A percentile compares a stretch with the other conserved stretches of the same genome.
Evolutionary conservation across 2,329 filamentous ascomycete genomes (phyloP).

Genomic region (Neonectria ditissima): DNA sequence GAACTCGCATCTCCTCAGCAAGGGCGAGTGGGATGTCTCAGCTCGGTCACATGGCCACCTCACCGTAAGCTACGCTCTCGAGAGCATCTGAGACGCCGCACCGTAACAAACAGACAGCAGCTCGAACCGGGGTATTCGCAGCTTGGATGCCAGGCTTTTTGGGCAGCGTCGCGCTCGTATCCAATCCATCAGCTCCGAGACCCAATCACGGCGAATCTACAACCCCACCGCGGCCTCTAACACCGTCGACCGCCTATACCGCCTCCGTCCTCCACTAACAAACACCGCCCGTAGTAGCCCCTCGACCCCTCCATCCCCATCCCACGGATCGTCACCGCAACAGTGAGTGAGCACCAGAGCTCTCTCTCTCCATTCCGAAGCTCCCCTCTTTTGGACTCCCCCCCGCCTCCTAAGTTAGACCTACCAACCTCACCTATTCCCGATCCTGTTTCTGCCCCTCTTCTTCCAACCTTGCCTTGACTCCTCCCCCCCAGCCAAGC

Average conservation of each 20-base stretch:
- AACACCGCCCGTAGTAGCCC: conserved; percentile 46
- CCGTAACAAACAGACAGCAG: conserved; percentile 12
- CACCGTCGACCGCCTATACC: conserved; percentile 12
- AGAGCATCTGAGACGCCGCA: neutral
- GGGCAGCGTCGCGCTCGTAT: conserved; percentile 18
- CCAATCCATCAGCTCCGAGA: neutral
- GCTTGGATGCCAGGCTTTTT: neutral
- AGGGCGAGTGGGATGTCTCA: neutral
- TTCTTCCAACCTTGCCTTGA: conserved; percentile 32
- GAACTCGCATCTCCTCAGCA: neutral
- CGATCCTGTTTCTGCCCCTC: conserved; percentile 17
- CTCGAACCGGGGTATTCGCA: conserved; percentile 15
- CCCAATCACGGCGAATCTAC: conserved; percentile 19
- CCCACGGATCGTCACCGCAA: conserved; percentile 48
- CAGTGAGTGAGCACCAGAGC: conserved; percentile 18
- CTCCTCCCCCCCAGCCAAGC: conserved; percentile 26
- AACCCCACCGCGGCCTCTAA: conserved; percentile 5
- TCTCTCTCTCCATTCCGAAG: conserved; percentile 28
- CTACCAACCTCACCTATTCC: conserved; percentile 25
- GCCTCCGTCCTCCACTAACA: conserved; percentile 14
- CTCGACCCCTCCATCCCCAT: conserved; percentile 38
- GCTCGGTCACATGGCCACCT: conserved; percentile 6
- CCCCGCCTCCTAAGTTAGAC: no score
- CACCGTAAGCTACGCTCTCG: neutral
- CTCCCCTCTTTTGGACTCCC: conserved; percentile 40